Evolutionary conservation across 2,329 filamentous ascomycete species (phyloP).

Genomic region (Aureobasidium uvarum): DNA sequence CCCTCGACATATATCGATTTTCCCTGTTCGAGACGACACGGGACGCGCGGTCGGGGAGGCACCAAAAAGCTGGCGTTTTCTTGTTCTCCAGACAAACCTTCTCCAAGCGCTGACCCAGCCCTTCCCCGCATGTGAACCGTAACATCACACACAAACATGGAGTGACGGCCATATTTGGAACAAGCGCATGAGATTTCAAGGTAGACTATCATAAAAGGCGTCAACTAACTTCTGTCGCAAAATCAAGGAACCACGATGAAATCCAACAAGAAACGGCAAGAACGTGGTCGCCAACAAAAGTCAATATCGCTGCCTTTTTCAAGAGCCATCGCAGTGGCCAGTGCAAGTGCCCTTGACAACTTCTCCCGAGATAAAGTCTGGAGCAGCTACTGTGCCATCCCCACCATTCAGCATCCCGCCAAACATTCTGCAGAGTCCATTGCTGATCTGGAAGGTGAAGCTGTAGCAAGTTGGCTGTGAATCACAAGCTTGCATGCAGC

Average conservation of each 20-base stretch:
- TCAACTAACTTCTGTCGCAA: constrained; percentile 5
- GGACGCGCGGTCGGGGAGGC: constrained; percentile 7
- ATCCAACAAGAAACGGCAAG: neutral
- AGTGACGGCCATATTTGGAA: neutral
- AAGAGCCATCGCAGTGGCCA: constrained; percentile 4
- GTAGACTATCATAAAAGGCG: constrained; percentile 8
- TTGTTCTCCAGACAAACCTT: neutral
- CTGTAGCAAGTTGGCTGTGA: constrained; percentile 11
- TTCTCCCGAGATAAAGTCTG: constrained; percentile 16
- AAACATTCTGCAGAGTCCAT: constrained; percentile 11
- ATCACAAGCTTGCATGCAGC: constrained; percentile 12
- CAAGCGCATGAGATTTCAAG: neutral
- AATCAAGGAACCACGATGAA: constrained; percentile 1
- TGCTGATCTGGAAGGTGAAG: constrained; percentile 1
- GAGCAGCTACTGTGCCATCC: neutral
- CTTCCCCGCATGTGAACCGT: constrained; percentile 11
- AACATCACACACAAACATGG: neutral
- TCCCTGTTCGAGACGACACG: neutral
- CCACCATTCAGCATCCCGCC: constrained; percentile 21
- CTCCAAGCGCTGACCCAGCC: neutral
- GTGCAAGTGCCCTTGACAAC: constrained; percentile 14
- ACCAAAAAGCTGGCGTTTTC: neutral
- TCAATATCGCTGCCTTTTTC: neutral
- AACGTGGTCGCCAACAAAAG: neutral
- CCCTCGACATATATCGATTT: neutral